Evolutionary conservation across 352 stramenopile genomes (phyloP).

Genomic region (Phytophthora pseudosyringae): DNA sequence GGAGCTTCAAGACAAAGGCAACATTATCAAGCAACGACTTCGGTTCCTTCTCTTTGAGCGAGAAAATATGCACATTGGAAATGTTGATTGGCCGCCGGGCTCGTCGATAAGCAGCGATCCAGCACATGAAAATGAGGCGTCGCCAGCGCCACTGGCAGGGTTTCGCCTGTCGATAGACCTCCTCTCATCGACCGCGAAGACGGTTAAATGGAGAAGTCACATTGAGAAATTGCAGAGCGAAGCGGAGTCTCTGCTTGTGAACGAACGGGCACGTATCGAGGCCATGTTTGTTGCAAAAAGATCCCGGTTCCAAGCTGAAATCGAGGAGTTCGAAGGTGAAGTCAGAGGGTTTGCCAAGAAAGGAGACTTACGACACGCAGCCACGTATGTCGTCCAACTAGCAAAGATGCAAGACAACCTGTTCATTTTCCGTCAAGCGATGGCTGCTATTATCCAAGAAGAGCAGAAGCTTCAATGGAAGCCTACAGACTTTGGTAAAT

Average conservation of each 20-base stretch:
- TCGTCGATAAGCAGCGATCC: background rate
- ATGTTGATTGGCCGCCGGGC: constrained; percentile 3
- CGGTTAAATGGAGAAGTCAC: constrained; percentile 67
- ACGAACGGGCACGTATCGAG: constrained; percentile 73
- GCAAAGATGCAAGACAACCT: constrained; percentile 77
- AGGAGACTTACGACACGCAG: constrained; percentile 72
- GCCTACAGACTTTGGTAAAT: constrained; percentile 67
- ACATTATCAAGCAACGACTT: constrained; percentile 63
- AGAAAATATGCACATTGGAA: constrained; percentile 44
- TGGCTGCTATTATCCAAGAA: constrained; percentile 64
- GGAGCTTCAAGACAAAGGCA: constrained; percentile 54
- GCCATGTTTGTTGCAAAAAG: constrained; percentile 72
- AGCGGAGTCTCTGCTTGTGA: constrained; percentile 57
- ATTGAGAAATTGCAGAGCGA: constrained; percentile 65
- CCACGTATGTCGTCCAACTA: constrained; percentile 80
- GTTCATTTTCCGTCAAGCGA: constrained; percentile 55
- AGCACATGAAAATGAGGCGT: background rate
- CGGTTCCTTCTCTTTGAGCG: constrained; percentile 73
- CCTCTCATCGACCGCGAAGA: constrained; percentile 65
- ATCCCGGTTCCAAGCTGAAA: constrained; percentile 72
- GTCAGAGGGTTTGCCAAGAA: constrained; percentile 79
- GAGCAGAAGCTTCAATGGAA: constrained; percentile 78
- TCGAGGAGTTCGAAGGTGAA: constrained; percentile 78
- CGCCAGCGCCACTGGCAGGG: background rate
- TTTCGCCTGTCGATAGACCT: constrained; percentile 50